These are phyloP conservation scores for Pseudocercospora macadamiae DNA, from an alignment of 2,329 filamentous ascomycete species.

Conservation along the genomic window DNA sequence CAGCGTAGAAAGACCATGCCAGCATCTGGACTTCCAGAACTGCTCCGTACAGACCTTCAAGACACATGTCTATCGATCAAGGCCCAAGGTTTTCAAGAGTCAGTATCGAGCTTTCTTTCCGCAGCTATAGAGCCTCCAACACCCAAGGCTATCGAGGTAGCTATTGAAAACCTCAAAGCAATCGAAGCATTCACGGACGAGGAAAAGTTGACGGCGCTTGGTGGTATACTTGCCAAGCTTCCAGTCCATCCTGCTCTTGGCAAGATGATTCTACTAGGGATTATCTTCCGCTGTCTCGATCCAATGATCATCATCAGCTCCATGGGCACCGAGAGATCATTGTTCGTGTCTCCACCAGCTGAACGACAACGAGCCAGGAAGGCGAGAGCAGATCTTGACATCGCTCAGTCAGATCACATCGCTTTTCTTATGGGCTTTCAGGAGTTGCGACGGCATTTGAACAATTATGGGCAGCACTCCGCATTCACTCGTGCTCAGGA, in stretches of 20 bases:
- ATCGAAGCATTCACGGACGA: constrained; percentile 49
- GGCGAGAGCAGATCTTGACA: not conserved
- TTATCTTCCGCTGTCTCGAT: constrained; percentile 57
- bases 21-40: constrained; percentile 42
- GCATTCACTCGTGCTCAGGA: constrained; percentile 38
- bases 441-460: constrained; percentile 40
- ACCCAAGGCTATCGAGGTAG: constrained; percentile 40
- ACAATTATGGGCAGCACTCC: constrained; percentile 34
- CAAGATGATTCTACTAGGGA: constrained; percentile 55
- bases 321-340: constrained; percentile 37
- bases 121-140: constrained; percentile 52
- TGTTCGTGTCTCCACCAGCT: constrained; percentile 39
- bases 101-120: constrained; percentile 47
- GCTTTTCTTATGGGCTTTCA: constrained; percentile 49
- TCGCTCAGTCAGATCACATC: constrained; percentile 52
- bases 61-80: constrained; percentile 50
- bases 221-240: constrained; percentile 45
- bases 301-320: constrained; percentile 52
- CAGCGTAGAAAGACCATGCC: constrained; percentile 40
- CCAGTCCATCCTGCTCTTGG: constrained; percentile 50
- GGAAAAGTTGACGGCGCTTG: constrained; percentile 51
- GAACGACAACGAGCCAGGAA: constrained; percentile 29
- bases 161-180: constrained; percentile 44
- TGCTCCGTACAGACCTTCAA: constrained; percentile 50
- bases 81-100: constrained; percentile 41